phyloP scores from a whole-genome alignment of 2,329 filamentous ascomycete genomes.

The Bipolaris bicolor region DNA sequence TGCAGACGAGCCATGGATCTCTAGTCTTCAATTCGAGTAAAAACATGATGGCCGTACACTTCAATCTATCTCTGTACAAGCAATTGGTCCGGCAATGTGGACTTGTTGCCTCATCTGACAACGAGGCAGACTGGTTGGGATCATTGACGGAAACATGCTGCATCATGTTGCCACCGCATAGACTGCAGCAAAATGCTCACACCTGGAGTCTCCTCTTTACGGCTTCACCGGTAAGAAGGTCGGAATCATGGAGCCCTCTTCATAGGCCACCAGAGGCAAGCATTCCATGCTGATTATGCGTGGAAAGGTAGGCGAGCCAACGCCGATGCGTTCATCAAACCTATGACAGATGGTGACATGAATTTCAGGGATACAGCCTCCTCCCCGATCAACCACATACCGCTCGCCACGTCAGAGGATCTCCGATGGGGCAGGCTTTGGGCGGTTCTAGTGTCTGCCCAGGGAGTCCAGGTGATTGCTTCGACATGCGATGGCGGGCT shows the following conservation, averaged over 20 bases:
- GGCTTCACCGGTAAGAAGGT: conserved; percentile 46
- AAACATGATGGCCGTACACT: conserved; percentile 9
- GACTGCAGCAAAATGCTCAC: conserved; percentile 28
- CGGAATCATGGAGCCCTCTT: conserved; percentile 43
- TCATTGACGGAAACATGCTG: conserved; percentile 36
- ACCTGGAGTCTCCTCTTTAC: conserved; percentile 31
- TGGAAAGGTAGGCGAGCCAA: conserved; percentile 36
- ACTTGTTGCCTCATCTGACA: conserved; percentile 33
- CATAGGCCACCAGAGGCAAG: conserved; percentile 37
- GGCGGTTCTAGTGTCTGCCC: conserved; percentile 54
- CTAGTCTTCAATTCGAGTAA: conserved; percentile 20
- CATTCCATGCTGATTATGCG: conserved; percentile 39
- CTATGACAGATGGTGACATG: conserved; percentile 50
- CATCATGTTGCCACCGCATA: conserved; percentile 45
- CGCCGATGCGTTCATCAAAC: conserved; percentile 40
- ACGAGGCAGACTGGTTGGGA: conserved; percentile 38
- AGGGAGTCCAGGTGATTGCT: conserved; percentile 51
- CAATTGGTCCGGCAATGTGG: conserved; percentile 42
- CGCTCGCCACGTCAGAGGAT: conserved; percentile 60
- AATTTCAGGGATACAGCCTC: conserved; percentile 47
- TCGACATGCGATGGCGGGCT: conserved; percentile 53
- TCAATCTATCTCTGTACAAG: conserved; percentile 36
- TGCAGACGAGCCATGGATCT: conserved; percentile 18
- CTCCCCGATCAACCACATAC: conserved; percentile 52
- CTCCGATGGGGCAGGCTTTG: conserved; percentile 56